phyloP scores from a whole-genome alignment of 2,329 filamentous ascomycete species.

The Aspergillus sclerotialis region DNA sequence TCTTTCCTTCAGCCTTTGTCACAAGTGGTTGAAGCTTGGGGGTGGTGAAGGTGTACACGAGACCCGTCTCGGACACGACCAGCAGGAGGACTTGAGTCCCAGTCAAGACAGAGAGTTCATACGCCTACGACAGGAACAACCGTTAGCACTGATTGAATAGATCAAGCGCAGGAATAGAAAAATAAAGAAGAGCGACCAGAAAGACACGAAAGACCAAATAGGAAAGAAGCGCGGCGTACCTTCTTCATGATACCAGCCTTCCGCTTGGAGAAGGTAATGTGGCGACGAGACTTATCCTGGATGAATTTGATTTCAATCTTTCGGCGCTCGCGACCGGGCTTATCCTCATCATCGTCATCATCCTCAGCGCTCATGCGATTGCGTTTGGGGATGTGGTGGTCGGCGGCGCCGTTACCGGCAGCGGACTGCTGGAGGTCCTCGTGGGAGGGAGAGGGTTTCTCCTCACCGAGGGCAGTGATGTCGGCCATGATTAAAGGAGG shows the following conservation, averaged over 20 bases:
- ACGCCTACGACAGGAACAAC: slow-evolving; percentile 57
- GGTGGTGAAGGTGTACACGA: slow-evolving; percentile 97
- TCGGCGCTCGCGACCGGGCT: slow-evolving; percentile 92
- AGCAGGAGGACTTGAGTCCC: slow-evolving; percentile 95
- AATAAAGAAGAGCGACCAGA: background rate
- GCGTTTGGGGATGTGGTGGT: slow-evolving; percentile 83
- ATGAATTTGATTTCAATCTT: slow-evolving; percentile 99
- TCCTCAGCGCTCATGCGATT: slow-evolving; percentile 77
- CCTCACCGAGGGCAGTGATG: slow-evolving; percentile 71
- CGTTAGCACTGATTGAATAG: slow-evolving; percentile 9
- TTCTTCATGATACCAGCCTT: slow-evolving; percentile 99
- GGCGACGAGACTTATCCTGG: slow-evolving; percentile 96
- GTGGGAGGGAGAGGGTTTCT: slow-evolving; percentile 66
- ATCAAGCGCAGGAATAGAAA: background rate
- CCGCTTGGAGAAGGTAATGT: slow-evolving; percentile 99
- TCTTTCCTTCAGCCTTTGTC: slow-evolving; percentile 98
- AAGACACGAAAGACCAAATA: slow-evolving; percentile 5
- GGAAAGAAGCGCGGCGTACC: slow-evolving; percentile 49
- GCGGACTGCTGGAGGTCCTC: slow-evolving; percentile 54
- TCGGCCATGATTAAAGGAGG: slow-evolving; percentile 57
- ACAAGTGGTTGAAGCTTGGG: slow-evolving; percentile 97
- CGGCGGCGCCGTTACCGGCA: slow-evolving; percentile 68
- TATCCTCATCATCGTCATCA: slow-evolving; percentile 95
- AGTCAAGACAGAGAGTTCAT: slow-evolving; percentile 93
- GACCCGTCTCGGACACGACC: slow-evolving; percentile 92